Evolutionary conservation across 1,284 basidiomycete genomes (phyloP), one percentile per base, ranked within the genome.

Genomic region (Phlebopus sp.): DNA sequence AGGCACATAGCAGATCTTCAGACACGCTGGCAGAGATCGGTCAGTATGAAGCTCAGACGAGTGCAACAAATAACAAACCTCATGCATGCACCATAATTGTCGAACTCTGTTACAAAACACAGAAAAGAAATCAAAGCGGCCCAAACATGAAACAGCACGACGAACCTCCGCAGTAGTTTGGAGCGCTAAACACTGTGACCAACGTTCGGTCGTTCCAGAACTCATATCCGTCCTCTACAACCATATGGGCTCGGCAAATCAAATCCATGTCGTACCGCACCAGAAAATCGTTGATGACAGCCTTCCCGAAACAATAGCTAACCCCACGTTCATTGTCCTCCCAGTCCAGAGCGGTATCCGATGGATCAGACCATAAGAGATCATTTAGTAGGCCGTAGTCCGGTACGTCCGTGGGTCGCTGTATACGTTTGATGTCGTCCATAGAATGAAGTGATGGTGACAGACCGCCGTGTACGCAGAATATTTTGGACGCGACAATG

Each of bases 261-360:
- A 99, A 79, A 71, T 99, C 97, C 86, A 99, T 99, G 70, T 99
- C 97, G 63, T 90, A 86, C 56, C 90, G 85, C 56, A 85, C 84
- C 50, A 97, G 73, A 76, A 98, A 98, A 55, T 96, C 90, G 64
- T 97, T 96, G 66, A 99, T 97, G 59, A 99, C 91, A 13, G 86
- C 86, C 73, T 98, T 98, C 41, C 97, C 97, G 63, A 98, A 99
- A 72, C 97, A 99, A 75, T 97, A 99, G 65, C 93, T 97, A 48
- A 99, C 97, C n/a, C 97, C 97, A 51, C 97, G 79, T 69, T 99
- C 97, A 68, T 99, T 99, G 70, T 99, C 97, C 72, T 99, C 97
- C 97, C 97, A 99, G 64, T 99, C 97, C 35, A 92, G 69, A 11
- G 97, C 96, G 14, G 95, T 97, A 69, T 99, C 97, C 36, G 90